Evolutionary conservation across 2,329 filamentous ascomycete species (phyloP).

Genomic region (Epichloe bromicola): DNA sequence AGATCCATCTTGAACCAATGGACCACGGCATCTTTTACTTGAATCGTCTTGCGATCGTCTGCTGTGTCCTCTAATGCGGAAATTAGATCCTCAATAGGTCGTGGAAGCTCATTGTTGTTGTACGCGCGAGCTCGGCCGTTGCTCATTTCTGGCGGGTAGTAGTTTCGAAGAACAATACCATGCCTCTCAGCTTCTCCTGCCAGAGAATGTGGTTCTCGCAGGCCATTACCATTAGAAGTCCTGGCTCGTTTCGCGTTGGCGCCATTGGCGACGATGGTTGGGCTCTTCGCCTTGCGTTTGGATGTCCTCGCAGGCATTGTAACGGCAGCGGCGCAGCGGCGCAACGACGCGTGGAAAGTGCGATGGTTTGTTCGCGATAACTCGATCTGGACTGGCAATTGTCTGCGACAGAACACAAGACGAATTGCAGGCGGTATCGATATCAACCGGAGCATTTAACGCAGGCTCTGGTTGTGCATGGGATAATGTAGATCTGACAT

Average conservation of each 20-base stretch:
- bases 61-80: conserved; percentile 49
- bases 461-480: background rate
- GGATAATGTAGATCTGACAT: background rate
- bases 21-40: conserved; percentile 50
- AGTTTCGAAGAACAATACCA: conserved; percentile 57
- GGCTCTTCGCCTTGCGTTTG: conserved; percentile 17
- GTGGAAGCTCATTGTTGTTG: conserved; percentile 51
- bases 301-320: conserved; percentile 17
- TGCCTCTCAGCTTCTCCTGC: conserved; percentile 34
- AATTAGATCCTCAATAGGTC: conserved; percentile 59
- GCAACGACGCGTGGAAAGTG: background rate
- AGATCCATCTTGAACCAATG: conserved; percentile 90
- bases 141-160: conserved; percentile 78
- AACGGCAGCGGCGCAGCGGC: conserved; percentile 3
- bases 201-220: conserved; percentile 34
- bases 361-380: background rate
- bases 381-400: background rate
- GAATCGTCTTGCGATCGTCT: conserved; percentile 35
- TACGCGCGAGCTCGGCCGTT: conserved; percentile 67
- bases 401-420: background rate
- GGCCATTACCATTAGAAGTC: conserved; percentile 20
- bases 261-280: conserved; percentile 12
- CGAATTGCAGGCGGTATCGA: background rate
- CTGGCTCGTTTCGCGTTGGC: conserved; percentile 20
- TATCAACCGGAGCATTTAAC: background rate